Evolutionary conservation across 164 flowering plant genomes (phyloP).

Genomic region (Vitis cinerea): DNA sequence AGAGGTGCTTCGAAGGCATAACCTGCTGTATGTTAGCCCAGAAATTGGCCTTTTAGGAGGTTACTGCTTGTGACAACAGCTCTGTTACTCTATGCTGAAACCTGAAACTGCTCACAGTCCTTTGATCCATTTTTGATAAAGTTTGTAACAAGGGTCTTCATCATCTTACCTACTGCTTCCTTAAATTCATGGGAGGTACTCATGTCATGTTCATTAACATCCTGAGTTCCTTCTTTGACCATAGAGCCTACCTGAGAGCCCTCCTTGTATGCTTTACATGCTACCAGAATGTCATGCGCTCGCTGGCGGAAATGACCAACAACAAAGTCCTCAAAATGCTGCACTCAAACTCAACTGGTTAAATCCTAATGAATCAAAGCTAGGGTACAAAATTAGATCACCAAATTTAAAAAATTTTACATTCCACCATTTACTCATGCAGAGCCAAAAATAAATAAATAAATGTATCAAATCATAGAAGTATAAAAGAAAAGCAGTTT

Average conservation of each 20-base stretch:
- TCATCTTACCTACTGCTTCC: constrained; percentile 16
- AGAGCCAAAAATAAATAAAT: too few species aligned
- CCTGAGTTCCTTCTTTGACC: constrained; percentile 9
- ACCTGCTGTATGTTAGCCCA: too few species aligned
- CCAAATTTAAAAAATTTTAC: too few species aligned
- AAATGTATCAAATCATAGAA: too few species aligned
- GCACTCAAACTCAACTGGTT: constrained; percentile 7
- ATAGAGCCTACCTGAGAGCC: constrained; percentile 32
- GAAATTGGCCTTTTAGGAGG: too few species aligned
- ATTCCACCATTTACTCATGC: too few species aligned
- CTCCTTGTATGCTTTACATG: constrained; percentile 37
- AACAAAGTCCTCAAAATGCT: constrained; percentile 45
- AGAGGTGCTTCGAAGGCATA: too few species aligned
- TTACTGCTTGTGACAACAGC: too few species aligned
- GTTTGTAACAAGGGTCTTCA: constrained; percentile 21
- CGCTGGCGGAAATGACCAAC: constrained; percentile 32
- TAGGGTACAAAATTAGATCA: neutral
- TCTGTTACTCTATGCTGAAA: neutral
- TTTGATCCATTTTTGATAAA: constrained; percentile 29
- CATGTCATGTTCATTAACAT: neutral
- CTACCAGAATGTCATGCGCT: constrained; percentile 32
- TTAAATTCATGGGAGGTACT: constrained; percentile 9
- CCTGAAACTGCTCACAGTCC: constrained; percentile 26
- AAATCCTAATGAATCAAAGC: too few species aligned
- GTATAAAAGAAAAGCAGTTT: too few species aligned